Evolutionary conservation across 768 basidiomycete species (phyloP).

Genomic region (Phylloporus rhodoxanthus): DNA sequence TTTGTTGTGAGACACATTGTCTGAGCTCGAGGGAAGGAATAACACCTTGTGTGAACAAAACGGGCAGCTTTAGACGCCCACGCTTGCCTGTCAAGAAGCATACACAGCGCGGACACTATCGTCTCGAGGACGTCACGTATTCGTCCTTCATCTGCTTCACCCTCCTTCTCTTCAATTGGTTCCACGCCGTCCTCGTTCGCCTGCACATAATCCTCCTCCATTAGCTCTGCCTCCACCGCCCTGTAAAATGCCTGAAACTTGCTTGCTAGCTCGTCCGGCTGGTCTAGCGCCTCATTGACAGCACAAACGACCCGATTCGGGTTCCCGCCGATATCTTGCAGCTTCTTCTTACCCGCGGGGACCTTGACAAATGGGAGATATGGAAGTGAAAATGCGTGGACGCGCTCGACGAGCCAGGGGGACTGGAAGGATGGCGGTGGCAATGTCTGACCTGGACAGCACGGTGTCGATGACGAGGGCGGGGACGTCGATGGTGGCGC

Average conservation of each 20-base stretch:
- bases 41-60: conserved; percentile 26
- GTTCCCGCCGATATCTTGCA: conserved; percentile 27
- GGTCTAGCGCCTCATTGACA: conserved; percentile 38
- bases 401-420: conserved; percentile 57
- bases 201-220: conserved; percentile 18
- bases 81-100: conserved; percentile 68
- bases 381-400: conserved; percentile 47
- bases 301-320: conserved; percentile 27
- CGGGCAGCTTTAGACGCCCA: background rate
- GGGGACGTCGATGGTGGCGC: conserved; percentile 43
- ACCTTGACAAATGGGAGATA: conserved; percentile 50
- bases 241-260: conserved; percentile 69
- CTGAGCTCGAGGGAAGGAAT: conserved; percentile 68
- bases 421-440: conserved; percentile 46
- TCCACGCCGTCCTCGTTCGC: conserved; percentile 5
- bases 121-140: conserved; percentile 61
- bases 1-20: conserved; percentile 85
- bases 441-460: conserved; percentile 49
- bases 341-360: conserved; percentile 28
- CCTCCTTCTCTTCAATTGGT: conserved; percentile 14
- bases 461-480: conserved; percentile 51
- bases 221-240: conserved; percentile 59
- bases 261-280: conserved; percentile 46
- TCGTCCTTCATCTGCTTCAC: conserved; percentile 36
- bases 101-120: conserved; percentile 68